Conservation (phyloP, 75 land plant species). For the Pinus tabuliformis region DNA sequence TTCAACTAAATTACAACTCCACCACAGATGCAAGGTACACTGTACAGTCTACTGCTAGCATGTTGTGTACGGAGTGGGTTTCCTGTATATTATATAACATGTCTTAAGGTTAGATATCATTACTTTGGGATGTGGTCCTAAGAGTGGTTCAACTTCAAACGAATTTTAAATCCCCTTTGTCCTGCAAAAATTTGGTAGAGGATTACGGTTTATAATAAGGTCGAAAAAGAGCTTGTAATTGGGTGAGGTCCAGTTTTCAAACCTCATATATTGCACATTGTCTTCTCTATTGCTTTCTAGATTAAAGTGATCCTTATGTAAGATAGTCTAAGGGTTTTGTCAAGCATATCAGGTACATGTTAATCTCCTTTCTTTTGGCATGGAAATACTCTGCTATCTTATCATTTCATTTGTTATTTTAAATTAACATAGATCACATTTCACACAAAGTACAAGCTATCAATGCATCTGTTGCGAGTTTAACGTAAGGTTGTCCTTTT, state of each 20-base stretch:
- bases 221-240: neutral
- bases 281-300: neutral
- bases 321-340: neutral
- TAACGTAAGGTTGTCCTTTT: slow-evolving; percentile 5
- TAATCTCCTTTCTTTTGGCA: neutral
- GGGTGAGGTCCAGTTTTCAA: neutral
- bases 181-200: neutral
- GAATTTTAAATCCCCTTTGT: neutral
- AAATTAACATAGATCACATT: neutral
- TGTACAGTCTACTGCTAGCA: no score
- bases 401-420: neutral
- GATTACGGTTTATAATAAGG: neutral
- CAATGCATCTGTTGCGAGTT: neutral
- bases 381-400: neutral
- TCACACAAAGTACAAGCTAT: neutral
- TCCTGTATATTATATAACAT: no score
- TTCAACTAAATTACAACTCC: no score
- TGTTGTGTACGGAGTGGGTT: no score
- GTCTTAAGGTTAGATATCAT: no score
- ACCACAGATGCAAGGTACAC: no score
- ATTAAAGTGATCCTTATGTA: neutral
- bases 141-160: neutral
- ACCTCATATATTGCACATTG: neutral
- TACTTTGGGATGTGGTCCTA: no score
- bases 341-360: neutral